phyloP scores from a whole-genome alignment of 2,329 filamentous ascomycete species.

The Cytospora leucostoma region DNA sequence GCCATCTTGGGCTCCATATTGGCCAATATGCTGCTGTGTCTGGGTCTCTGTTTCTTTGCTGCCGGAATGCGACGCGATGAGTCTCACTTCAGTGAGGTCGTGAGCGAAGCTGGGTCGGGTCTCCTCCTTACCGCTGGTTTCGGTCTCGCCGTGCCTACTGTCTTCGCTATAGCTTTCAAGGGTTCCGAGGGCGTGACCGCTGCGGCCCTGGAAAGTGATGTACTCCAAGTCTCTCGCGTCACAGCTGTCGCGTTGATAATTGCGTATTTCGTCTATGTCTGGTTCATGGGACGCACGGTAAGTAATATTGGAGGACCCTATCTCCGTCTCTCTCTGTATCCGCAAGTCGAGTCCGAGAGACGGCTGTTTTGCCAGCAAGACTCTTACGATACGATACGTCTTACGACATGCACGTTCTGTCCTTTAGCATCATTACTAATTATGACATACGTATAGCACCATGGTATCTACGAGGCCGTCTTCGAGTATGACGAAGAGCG shows the following conservation, averaged over 20 bases:
- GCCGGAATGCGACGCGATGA: constrained; percentile 70
- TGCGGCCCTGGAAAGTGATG: constrained; percentile 41
- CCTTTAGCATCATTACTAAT: neutral
- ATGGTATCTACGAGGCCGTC: constrained; percentile 61
- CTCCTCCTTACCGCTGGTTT: constrained; percentile 71
- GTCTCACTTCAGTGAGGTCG: constrained; percentile 70
- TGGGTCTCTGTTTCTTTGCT: constrained; percentile 78
- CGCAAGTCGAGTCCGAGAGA: neutral
- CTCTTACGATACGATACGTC: neutral
- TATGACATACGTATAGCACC: constrained; percentile 40
- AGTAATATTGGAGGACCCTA: neutral
- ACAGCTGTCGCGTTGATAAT: constrained; percentile 60
- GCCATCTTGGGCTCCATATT: constrained; percentile 83
- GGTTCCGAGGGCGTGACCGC: constrained; percentile 12
- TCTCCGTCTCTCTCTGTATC: neutral
- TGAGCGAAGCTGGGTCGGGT: constrained; percentile 78
- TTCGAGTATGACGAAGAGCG: constrained; percentile 52
- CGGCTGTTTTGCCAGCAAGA: neutral
- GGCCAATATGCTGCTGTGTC: constrained; percentile 77
- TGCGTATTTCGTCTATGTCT: constrained; percentile 56
- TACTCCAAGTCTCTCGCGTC: constrained; percentile 58
- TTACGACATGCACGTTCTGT: neutral
- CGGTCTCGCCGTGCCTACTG: constrained; percentile 44
- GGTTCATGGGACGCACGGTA: constrained; percentile 57
- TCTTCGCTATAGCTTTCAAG: constrained; percentile 30